A percentile compares a stretch with the other conserved stretches of the same genome.
phyloP scores from a whole-genome alignment of 257 asterid genomes.

The Jacaranda copaia region DNA sequence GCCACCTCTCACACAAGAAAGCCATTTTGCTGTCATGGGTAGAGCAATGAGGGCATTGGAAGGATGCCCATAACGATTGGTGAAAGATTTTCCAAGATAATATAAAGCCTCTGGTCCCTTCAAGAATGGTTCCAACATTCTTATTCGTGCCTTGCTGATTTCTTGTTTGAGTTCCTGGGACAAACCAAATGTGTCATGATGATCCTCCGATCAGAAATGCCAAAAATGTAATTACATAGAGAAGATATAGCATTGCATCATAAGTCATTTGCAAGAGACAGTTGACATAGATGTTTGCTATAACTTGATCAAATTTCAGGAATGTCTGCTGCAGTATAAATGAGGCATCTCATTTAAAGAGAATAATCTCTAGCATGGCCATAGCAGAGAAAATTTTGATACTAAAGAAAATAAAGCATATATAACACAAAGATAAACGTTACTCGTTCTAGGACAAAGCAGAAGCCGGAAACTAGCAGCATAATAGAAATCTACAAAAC shows the following conservation, averaged over 20 bases:
- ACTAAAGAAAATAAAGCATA: too few species aligned
- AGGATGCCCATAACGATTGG: constrained; percentile 60
- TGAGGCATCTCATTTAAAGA: too few species aligned
- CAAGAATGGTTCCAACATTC: constrained; percentile 61
- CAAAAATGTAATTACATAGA: neutral
- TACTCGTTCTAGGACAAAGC: too few species aligned
- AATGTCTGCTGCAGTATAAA: too few species aligned
- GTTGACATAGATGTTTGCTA: too few species aligned
- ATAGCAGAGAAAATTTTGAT: too few species aligned
- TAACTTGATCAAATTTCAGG: too few species aligned
- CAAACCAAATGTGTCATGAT: constrained; percentile 3
- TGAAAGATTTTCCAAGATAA: constrained; percentile 60
- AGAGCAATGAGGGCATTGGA: constrained; percentile 45
- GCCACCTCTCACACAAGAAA: constrained; percentile 41
- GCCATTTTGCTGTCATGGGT: constrained; percentile 65
- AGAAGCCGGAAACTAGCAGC: too few species aligned
- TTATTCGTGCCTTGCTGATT: constrained; percentile 63
- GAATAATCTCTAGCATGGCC: too few species aligned
- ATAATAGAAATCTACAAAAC: neutral
- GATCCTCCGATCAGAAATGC: neutral
- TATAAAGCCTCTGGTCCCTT: constrained; percentile 65
- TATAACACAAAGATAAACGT: too few species aligned
- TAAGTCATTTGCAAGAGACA: too few species aligned
- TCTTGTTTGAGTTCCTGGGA: constrained; percentile 64
- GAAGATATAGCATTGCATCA: neutral